phyloP scores from a whole-genome alignment of 148 eudicot genomes.

The Vaccinium corymbosum region DNA sequence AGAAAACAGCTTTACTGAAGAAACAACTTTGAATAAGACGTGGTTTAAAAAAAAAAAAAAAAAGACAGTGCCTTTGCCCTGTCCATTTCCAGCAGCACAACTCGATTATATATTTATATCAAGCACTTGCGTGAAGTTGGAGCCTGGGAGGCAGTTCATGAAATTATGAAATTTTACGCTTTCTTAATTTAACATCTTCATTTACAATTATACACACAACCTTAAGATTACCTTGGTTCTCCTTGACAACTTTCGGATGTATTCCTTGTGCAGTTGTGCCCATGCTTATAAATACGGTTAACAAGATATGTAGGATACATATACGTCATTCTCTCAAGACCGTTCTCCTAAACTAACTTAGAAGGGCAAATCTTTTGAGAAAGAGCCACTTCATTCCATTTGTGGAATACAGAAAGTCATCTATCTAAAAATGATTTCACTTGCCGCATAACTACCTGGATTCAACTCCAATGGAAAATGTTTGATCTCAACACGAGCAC shows the following conservation, averaged over 20 bases:
- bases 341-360: not conserved
- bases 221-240: not conserved
- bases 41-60: not conserved
- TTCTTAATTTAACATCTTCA: not conserved
- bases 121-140: not conserved
- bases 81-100: constrained; percentile 4
- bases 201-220: not conserved
- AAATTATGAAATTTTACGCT: not conserved
- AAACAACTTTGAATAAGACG: not conserved
- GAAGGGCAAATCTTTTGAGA: not conserved
- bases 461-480: not conserved
- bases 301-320: not conserved
- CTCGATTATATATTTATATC: not conserved
- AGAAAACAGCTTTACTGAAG: not conserved
- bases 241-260: not conserved
- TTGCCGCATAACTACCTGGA: not conserved
- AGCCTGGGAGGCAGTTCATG: not conserved
- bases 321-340: not conserved
- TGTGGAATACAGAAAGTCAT: not conserved
- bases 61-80: not conserved
- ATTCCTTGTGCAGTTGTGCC: not conserved
- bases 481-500: not conserved
- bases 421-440: not conserved
- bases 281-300: not conserved
- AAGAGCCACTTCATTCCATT: not conserved